Base-by-base conservation (phyloP, 2,329 filamentous ascomycete species). In the Microthyrium microscopicum region DNA sequence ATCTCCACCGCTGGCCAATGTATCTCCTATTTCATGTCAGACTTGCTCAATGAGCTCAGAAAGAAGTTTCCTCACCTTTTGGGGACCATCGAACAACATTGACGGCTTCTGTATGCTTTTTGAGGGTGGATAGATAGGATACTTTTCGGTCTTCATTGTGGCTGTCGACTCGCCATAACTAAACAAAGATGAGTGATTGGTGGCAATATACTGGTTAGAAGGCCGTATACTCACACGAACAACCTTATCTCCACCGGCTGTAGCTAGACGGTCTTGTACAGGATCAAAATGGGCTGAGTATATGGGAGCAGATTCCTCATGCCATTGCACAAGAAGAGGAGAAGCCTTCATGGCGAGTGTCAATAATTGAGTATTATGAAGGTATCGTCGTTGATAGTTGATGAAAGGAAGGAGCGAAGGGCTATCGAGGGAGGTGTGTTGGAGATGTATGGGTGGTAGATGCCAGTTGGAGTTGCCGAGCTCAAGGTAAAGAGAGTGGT, bases 231-330 rank as follows among this genome's bases (percentile, higher is more conserved):
- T 41, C 73, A 87, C 79, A 58, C 89, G 72, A 48, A 98, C 84
- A 60, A 94, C 87, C 55, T 92, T 92, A 58, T 98, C 89, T 53
- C 89, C 89, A 48, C 87, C 89, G 41, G 78, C 87, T 7, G 89
- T 98, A 38, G 89, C 89, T 41, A 98, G 63, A 48, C 89, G 75
- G 34, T 84, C 84, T 56, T 89, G 94, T 51, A 82, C 70, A 30
- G 82, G 82, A 54, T 98, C 87, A 54, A 95, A 98, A 56, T 95
- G 87, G 46, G 84, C 83, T 27, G 87, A 94, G 62, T 95, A 98
- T 54, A 98, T 85, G 38, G 89, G 89, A 47, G 82, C 75, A 60
- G 91, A 93, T 52, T 93, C 82, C 57, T 94, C 82, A 60, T 98
- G 91, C 89, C 89, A 98, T 65, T 91, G 83, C 61, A 98, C 87